Evolutionary conservation across 2,329 filamentous ascomycete species (phyloP).

Genomic region (Chrysoporthe cubensis): DNA sequence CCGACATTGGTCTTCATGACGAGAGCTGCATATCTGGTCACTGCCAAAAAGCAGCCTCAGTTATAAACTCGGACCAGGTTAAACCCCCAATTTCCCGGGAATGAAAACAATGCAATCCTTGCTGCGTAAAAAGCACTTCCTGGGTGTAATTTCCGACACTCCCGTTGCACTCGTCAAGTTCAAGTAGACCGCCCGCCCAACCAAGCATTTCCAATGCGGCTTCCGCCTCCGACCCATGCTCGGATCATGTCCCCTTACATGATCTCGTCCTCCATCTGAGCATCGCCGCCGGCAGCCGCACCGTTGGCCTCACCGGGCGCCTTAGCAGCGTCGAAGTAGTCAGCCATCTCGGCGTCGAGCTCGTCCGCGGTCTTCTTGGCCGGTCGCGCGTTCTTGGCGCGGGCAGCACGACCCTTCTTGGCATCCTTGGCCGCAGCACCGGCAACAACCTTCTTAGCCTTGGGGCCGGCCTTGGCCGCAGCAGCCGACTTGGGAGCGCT

Average conservation of each 20-base stretch:
- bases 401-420: constrained; percentile 54
- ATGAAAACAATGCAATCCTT: neutral
- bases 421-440: constrained; percentile 48
- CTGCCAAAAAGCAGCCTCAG: neutral
- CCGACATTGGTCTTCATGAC: neutral
- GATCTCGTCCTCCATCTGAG: constrained; percentile 70
- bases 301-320: constrained; percentile 48
- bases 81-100: neutral
- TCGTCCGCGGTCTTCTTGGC: constrained; percentile 92
- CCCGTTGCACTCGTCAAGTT: neutral
- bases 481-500: constrained; percentile 81
- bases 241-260: constrained; percentile 40
- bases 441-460: constrained; percentile 48
- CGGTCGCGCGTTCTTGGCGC: constrained; percentile 63
- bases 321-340: constrained; percentile 74
- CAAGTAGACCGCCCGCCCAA: neutral
- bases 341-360: constrained; percentile 95
- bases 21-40: neutral
- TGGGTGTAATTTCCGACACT: neutral
- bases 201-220: neutral
- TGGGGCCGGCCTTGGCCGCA: constrained; percentile 66
- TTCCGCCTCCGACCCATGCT: neutral
- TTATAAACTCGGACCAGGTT: neutral
- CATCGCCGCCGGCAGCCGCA: constrained; percentile 54
- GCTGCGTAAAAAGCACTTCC: constrained; percentile 8